phyloP scores from a whole-genome alignment of 73 alveolate species.

The Paramecium bursaria region DNA sequence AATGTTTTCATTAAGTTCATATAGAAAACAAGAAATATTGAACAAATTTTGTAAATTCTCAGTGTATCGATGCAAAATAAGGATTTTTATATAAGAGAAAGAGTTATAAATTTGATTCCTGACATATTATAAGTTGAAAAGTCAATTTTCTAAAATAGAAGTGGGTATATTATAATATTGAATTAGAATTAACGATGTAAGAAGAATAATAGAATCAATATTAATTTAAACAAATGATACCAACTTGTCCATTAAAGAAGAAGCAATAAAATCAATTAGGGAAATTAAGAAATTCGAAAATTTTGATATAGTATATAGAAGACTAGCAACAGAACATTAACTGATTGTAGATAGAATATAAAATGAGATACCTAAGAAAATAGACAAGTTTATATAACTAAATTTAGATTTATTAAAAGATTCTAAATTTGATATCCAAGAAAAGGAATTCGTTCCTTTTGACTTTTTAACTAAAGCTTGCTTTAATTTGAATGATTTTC shows the following conservation, averaged over 20 bases:
- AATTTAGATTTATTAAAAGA: neutral
- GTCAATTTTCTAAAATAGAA: slow-evolving; percentile 30
- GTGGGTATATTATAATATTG: too few relatives aligned
- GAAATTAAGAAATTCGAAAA: slow-evolving; percentile 12
- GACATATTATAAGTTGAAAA: slow-evolving; percentile 16
- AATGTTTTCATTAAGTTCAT: slow-evolving; percentile 1
- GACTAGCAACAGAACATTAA: slow-evolving; percentile 23
- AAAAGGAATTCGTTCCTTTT: slow-evolving; percentile 5
- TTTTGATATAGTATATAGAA: slow-evolving; percentile 53
- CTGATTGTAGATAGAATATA: slow-evolving; percentile 6
- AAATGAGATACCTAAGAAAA: slow-evolving; percentile 1
- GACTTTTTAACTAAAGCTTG: neutral
- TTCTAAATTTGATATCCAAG: neutral
- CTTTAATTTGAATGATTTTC: slow-evolving; percentile 12
- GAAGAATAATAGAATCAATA: slow-evolving; percentile 10
- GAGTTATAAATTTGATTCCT: slow-evolving; percentile 19
- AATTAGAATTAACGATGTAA: slow-evolving; percentile 37
- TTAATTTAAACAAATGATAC: slow-evolving; percentile 21
- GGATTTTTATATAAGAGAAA: slow-evolving; percentile 33
- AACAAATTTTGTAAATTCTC: neutral
- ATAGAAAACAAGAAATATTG: slow-evolving; percentile 12
- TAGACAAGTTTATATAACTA: slow-evolving; percentile 40
- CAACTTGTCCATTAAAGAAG: neutral
- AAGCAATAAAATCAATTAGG: neutral
- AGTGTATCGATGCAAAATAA: neutral